Base-by-base conservation (phyloP, 768 basidiomycete genomes). In the Leccinum uliginosum region DNA sequence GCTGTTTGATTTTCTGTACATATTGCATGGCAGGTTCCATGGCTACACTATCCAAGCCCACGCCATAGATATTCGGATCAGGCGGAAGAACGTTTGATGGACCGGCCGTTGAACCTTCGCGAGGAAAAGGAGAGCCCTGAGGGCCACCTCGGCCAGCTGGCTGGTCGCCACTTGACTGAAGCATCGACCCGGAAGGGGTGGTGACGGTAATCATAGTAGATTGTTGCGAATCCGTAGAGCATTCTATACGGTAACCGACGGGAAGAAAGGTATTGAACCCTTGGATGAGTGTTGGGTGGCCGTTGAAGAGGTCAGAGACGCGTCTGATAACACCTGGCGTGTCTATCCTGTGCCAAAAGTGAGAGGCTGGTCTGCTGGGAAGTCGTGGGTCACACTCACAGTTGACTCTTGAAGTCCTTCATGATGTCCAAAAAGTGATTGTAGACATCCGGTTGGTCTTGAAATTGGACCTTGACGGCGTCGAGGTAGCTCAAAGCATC, bases 241-340 rank as follows among this genome's bases (percentile, higher is more conserved):
- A 87, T 62, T 96, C 93, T 70, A 99, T 98, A 49, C 91, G 86
- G 68, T 98, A 99, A 15, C 96, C 96, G 21, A 83, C 80, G 3
- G 96, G 96, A 11, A 99, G 81, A 74, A 98, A 99, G 0, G 94
- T 97, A 74, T 98, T 98, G 81, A 99, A 99, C 10, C 95, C 95
- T 72, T 96, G 93, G 47, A 99, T 98, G 59, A 99, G 87, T 6
- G 77, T 69, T 0, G 92, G 91, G 65, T 97, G 93, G 2, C 91
- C 92, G 55, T 86, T 83, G 76, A 99, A 98, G 24, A 99, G 84
- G 50, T 86, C 83, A 1, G 95, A 96, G 27, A 98, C 96, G 52
- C 95, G 91, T 67, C 87, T 86, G 67, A 99, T 99, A 48, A 99
- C 96, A 35, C 93, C 94, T 0, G 96, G 96, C 0, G 96, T 99